Base-by-base conservation (phyloP, 2,329 filamentous ascomycete genomes). In the Trichoderma koningii region DNA sequence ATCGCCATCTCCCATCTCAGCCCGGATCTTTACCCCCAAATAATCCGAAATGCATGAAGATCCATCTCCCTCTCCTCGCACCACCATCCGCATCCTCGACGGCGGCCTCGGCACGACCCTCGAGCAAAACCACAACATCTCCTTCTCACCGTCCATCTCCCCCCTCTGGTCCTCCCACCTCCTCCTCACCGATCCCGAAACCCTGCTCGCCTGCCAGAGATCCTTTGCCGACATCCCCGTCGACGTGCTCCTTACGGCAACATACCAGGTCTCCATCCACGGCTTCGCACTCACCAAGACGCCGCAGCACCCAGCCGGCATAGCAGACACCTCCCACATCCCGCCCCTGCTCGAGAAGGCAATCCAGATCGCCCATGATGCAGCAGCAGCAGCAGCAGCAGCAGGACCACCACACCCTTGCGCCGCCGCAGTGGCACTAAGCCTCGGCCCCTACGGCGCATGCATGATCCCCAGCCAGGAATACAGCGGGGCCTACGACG, bases 111-210 rank as follows among this genome's bases (percentile, higher is more conserved):
- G 88, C 41, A 90, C 88, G 3, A 85, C 86, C 0, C 84, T 90
- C 3, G 82, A 88, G 71, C 83, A 87, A 66, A 76, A 81, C 30
- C 84, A 88, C 72, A 74, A 75, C 63, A 71, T 84, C 66, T 77
- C 73, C 15, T 90, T 90, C 73, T 74, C 77, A 30, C 72, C 34
- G 34, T 38, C 76, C 44, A 77, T 75, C 12, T 84, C 81, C 9
- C 88, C 88, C 0, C 81, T 90, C 45, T 90, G 88, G 88, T 89
- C 88, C 0, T 87, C 87, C 0, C 83, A 90, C 70, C 80, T 89
- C 6, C 81, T 90, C n/a, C 71, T 89, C 61, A 78, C 81, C 42
- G 78, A 82, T 68, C 81, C 79, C 3, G 69, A 77, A 7, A 85
- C 81, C 0, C 80, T 89, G 9, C 74, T 80, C 65, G 75, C 76